Evolutionary conservation across 495 filamentous ascomycete genomes (phyloP).

Genomic region (Diplogelasinospora grovesii): DNA sequence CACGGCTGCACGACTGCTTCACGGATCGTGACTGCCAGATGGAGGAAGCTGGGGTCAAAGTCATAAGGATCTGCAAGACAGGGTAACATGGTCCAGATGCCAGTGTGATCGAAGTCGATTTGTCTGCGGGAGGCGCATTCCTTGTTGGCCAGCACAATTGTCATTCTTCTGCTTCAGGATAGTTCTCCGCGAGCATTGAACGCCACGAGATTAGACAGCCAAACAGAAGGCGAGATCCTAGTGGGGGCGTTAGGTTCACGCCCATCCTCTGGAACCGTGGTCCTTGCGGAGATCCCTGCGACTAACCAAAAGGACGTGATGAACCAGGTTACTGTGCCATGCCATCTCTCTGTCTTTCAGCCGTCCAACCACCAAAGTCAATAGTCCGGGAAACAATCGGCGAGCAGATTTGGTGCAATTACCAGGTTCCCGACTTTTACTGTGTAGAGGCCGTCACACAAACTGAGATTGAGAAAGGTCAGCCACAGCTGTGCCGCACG

Average conservation of each 20-base stretch:
- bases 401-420: constrained; percentile 2
- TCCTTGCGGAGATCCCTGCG: no score
- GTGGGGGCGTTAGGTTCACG: constrained; percentile 4
- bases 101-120: constrained; percentile 5
- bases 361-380: constrained; percentile 1
- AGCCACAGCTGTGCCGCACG: neutral
- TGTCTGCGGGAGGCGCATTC: neutral
- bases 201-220: constrained; percentile 23
- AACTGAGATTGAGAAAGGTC: neutral
- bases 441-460: neutral
- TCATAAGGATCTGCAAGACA: constrained; percentile 16
- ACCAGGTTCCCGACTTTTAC: constrained; percentile 2
- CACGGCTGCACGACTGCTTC: no score
- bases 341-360: no score
- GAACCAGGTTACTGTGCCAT: no score
- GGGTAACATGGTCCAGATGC: constrained; percentile 5
- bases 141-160: neutral
- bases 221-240: constrained; percentile 5
- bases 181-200: constrained; percentile 16
- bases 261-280: neutral
- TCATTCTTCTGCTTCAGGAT: constrained; percentile 4
- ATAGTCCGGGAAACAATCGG: constrained; percentile 6
- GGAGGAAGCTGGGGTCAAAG: constrained; percentile 3
- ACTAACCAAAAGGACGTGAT: no score
- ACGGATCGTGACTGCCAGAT: no score